Evolutionary conservation across 1,284 basidiomycete species (phyloP).

Genomic region (Pseudozyma pruni): DNA sequence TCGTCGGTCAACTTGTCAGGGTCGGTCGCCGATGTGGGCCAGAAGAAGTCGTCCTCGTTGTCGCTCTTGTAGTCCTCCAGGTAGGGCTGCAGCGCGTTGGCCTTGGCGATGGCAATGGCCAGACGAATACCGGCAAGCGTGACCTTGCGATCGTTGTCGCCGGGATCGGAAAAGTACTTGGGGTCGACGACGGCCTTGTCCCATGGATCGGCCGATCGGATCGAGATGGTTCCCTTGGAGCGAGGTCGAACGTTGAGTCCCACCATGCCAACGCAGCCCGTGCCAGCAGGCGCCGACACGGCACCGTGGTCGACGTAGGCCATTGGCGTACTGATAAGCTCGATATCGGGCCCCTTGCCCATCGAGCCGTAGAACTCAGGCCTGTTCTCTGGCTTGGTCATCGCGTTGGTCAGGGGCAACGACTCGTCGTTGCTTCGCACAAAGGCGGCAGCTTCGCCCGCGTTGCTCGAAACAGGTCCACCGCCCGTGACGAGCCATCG

Average conservation of each 20-base stretch:
- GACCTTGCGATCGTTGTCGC: slow-evolving; percentile 55
- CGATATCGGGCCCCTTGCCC: slow-evolving; percentile 65
- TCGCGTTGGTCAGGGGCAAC: slow-evolving; percentile 51
- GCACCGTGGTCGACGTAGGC: slow-evolving; percentile 48
- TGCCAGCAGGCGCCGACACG: slow-evolving; percentile 30
- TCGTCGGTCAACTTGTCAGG: slow-evolving; percentile 55
- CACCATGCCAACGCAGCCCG: slow-evolving; percentile 40
- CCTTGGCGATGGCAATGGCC: slow-evolving; percentile 31
- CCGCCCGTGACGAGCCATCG: slow-evolving; percentile 51
- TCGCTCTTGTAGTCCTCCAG: slow-evolving; percentile 44
- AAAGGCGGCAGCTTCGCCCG: slow-evolving; percentile 66
- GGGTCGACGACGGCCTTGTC: slow-evolving; percentile 51
- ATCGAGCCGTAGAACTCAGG: slow-evolving; percentile 56
- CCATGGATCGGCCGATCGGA: slow-evolving; percentile 39
- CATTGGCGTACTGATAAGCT: slow-evolving; percentile 53
- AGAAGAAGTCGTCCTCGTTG: slow-evolving; percentile 41
- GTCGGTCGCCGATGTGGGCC: slow-evolving; percentile 47
- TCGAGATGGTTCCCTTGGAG: slow-evolving; percentile 43
- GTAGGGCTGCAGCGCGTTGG: slow-evolving; percentile 38
- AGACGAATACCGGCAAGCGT: slow-evolving; percentile 47
- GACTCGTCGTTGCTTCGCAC: slow-evolving; percentile 62
- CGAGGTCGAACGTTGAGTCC: slow-evolving; percentile 52
- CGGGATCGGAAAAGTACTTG: slow-evolving; percentile 46
- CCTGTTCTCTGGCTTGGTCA: slow-evolving; percentile 44
- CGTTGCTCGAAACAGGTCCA: slow-evolving; percentile 44